Percentiles rank a stretch among this genome's conserved stretches.
These are phyloP conservation scores for Chlorophyllum brunneum DNA, from an alignment of 768 basidiomycete species.

Conservation along the genomic window DNA sequence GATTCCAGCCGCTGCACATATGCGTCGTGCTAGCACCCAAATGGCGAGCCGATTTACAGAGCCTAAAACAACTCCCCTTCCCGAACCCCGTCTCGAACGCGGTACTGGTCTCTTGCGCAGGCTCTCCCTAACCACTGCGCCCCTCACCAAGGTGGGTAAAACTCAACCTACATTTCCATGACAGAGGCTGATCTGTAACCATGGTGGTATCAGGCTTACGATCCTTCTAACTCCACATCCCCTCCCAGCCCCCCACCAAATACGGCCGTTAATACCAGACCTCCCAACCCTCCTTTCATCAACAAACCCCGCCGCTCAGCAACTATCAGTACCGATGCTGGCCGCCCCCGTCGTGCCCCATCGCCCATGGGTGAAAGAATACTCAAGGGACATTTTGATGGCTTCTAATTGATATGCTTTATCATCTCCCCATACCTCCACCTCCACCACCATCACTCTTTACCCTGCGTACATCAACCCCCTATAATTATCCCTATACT, in stretches of 20 bases:
- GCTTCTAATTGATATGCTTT: conserved; percentile 51
- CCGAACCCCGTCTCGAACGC: conserved; percentile 54
- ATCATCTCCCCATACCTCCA: background rate
- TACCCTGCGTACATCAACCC: conserved; percentile 14
- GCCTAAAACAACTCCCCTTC: conserved; percentile 31
- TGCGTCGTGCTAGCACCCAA: conserved; percentile 59
- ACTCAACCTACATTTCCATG: conserved; percentile 13
- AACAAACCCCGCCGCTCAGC: conserved; percentile 54
- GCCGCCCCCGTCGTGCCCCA: conserved; percentile 62
- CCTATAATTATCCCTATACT: conserved; percentile 18
- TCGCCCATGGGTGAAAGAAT: conserved; percentile 92
- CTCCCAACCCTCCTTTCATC: conserved; percentile 24
- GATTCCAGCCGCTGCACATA: conserved; percentile 39
- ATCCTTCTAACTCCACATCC: conserved; percentile 23
- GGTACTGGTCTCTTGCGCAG: conserved; percentile 70
- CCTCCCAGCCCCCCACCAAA: conserved; percentile 51
- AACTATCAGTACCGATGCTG: conserved; percentile 42
- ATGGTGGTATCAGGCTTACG: conserved; percentile 21
- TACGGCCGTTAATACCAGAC: conserved; percentile 38
- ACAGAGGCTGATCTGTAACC: conserved; percentile 8
- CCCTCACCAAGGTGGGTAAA: conserved; percentile 52
- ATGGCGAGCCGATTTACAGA: conserved; percentile 52
- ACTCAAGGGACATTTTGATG: conserved; percentile 87
- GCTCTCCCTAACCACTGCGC: conserved; percentile 61
- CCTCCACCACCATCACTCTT: conserved; percentile 1